These are phyloP conservation scores for Penicillium paradoxum DNA, from an alignment of 495 filamentous ascomycete genomes.

Conservation along the genomic window DNA sequence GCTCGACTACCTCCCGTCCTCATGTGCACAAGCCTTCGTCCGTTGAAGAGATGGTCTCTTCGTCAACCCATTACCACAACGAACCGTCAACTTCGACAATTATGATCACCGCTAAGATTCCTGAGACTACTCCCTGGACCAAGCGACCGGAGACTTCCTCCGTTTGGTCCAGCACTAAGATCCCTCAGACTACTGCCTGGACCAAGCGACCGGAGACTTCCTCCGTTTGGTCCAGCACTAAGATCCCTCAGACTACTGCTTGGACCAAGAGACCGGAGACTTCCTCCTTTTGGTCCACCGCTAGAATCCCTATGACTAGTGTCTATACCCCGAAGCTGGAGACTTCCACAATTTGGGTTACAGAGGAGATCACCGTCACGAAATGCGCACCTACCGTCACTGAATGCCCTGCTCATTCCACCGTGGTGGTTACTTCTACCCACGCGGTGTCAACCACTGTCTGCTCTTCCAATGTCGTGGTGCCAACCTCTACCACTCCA, in stretches of 20 bases:
- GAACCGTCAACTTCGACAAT: background rate
- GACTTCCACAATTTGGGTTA: conserved; percentile 55
- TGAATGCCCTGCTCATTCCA: conserved; percentile 50
- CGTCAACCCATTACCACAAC: background rate
- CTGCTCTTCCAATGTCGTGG: conserved; percentile 21
- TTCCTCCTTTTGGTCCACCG: background rate
- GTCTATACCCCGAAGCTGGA: conserved; percentile 24
- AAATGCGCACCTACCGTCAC: conserved; percentile 52
- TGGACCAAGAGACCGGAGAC: too few species aligned
- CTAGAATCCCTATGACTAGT: too few species aligned
- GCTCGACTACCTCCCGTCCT: conserved; percentile 2
- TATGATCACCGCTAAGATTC: background rate
- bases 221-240: conserved; percentile 42
- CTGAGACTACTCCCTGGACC: background rate
- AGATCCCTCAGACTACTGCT: too few species aligned
- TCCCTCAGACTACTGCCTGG: background rate
- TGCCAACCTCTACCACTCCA: background rate
- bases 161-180: background rate
- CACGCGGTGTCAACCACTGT: conserved; percentile 54
- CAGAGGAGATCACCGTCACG: conserved; percentile 50
- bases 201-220: conserved; percentile 41
- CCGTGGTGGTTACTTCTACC: conserved; percentile 46
- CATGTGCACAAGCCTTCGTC: background rate
- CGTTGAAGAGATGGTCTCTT: background rate
- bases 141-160: background rate